These are phyloP conservation scores for Calophaca sinica DNA, from an alignment of 306 rosid genomes.

Conservation along the genomic window DNA sequence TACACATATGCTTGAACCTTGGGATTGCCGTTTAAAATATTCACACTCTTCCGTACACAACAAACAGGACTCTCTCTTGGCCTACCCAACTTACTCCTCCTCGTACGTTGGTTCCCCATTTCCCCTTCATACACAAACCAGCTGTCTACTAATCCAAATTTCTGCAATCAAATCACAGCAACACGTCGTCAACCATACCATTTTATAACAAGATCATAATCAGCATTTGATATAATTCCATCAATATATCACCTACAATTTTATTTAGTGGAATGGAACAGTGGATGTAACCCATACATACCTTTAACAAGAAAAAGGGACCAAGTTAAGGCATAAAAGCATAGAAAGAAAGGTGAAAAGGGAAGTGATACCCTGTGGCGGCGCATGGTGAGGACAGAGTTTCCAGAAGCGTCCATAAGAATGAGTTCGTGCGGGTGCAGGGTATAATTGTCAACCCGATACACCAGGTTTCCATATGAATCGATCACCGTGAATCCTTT, in stretches of 20 bases:
- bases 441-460: slow-evolving; percentile 81
- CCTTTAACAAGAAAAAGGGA: no score
- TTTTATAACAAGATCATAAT: no score
- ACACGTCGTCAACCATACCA: no score
- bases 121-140: slow-evolving; percentile 87
- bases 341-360: background rate
- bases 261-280: no score
- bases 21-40: slow-evolving; percentile 52
- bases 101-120: slow-evolving; percentile 15
- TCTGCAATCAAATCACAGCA: slow-evolving; percentile 53
- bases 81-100: background rate
- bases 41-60: slow-evolving; percentile 64
- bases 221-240: no score
- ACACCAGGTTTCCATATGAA: slow-evolving; percentile 73
- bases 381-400: slow-evolving; percentile 69
- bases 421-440: slow-evolving; percentile 65
- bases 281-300: no score
- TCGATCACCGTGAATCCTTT: slow-evolving; percentile 88
- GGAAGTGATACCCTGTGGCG: slow-evolving; percentile 61
- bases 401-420: slow-evolving; percentile 88
- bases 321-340: background rate
- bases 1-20: slow-evolving; percentile 63
- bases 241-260: no score
- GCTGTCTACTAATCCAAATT: slow-evolving; percentile 59
- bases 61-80: slow-evolving; percentile 56